A percentile compares a stretch with the other conserved stretches of the same genome.
Conservation (phyloP, 2,329 filamentous ascomycete species). For the Ophiocordyceps robertsii region DNA sequence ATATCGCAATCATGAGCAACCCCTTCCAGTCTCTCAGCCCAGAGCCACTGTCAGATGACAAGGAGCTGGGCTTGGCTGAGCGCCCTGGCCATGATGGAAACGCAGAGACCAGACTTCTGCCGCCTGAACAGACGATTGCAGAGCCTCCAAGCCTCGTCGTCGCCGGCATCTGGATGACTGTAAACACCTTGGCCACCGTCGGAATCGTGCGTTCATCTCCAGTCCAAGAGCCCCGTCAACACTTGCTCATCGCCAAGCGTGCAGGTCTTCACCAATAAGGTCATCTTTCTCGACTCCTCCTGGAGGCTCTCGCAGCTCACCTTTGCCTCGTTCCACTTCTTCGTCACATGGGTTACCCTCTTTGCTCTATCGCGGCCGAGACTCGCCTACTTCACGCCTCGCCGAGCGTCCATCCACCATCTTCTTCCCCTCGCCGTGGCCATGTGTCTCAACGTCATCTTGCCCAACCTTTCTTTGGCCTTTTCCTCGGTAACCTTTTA, state of each 20-base stretch:
- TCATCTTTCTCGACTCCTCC: conserved; percentile 50
- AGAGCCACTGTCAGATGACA: too few species aligned
- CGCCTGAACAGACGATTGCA: neutral
- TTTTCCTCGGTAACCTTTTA: conserved; percentile 59
- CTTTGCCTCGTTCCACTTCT: conserved; percentile 57
- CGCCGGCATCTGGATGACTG: conserved; percentile 36
- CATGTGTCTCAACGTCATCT: conserved; percentile 57
- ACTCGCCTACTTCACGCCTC: conserved; percentile 45
- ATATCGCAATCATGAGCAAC: too few species aligned
- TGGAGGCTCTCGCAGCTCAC: conserved; percentile 49
- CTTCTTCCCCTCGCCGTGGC: conserved; percentile 51
- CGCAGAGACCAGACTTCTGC: neutral
- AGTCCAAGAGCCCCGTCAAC: neutral
- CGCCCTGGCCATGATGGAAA: too few species aligned
- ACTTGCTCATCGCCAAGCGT: conserved; percentile 3
- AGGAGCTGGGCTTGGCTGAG: too few species aligned
- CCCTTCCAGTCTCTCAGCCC: too few species aligned
- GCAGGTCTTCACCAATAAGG: conserved; percentile 58
- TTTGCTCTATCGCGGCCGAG: conserved; percentile 43
- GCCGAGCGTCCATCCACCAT: conserved; percentile 37
- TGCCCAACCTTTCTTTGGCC: conserved; percentile 54
- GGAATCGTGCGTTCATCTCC: conserved; percentile 35
- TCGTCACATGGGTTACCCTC: conserved; percentile 51
- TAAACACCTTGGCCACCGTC: conserved; percentile 50
- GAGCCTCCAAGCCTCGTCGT: neutral